A percentile compares a stretch with the other conserved stretches of the same genome.
Evolutionary conservation across 2,329 filamentous ascomycete species (phyloP).

Genomic region (Exophiala dermatitidis): DNA sequence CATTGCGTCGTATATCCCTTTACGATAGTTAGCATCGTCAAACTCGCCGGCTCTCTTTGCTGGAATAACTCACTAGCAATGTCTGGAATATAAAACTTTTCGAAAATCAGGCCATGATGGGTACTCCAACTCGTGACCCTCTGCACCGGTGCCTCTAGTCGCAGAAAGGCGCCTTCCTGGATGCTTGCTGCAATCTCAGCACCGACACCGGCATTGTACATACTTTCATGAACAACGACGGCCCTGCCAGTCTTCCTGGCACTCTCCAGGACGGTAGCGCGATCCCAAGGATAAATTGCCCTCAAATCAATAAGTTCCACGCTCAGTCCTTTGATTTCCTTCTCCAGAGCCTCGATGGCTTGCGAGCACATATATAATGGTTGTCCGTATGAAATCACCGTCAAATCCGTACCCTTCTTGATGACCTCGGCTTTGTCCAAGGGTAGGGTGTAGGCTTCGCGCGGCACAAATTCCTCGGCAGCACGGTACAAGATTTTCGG

Average conservation of each 20-base stretch:
- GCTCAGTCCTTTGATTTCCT: conserved; percentile 60
- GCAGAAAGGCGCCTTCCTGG: conserved; percentile 77
- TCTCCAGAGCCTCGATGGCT: conserved; percentile 69
- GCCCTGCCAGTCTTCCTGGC: conserved; percentile 81
- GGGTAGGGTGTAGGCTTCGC: conserved; percentile 71
- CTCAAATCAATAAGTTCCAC: conserved; percentile 82
- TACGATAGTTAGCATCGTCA: not conserved
- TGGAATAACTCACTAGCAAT: conserved; percentile 63
- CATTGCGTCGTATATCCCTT: conserved; percentile 63
- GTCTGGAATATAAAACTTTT: conserved; percentile 76
- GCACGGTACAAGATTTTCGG: conserved; percentile 89
- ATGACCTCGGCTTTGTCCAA: conserved; percentile 79
- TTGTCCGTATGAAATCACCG: conserved; percentile 81
- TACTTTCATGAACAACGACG: conserved; percentile 85
- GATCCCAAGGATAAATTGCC: conserved; percentile 88
- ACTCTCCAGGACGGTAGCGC: conserved; percentile 69
- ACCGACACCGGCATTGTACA: conserved; percentile 82
- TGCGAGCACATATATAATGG: conserved; percentile 76
- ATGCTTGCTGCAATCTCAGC: conserved; percentile 84
- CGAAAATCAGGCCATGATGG: conserved; percentile 70
- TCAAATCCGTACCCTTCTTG: conserved; percentile 71
- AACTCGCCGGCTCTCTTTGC: too few species aligned
- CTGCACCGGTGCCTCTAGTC: conserved; percentile 75
- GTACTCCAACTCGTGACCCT: conserved; percentile 86
- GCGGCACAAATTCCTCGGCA: conserved; percentile 83